Base-by-base conservation (phyloP, 345 rosid genomes). In the Lumnitzera racemosa region DNA sequence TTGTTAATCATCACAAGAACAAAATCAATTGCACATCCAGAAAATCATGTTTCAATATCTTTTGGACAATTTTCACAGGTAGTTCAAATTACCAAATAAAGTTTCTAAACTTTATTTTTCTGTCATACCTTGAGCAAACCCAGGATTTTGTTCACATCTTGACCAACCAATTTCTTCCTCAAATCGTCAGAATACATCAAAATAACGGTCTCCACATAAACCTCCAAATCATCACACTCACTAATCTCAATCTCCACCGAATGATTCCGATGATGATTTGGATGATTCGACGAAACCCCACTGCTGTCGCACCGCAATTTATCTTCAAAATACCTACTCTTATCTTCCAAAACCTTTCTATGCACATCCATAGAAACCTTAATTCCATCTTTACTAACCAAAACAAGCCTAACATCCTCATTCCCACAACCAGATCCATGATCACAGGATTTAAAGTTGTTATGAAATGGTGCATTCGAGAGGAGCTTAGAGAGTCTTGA, bases 181-280 rank as follows among this genome's bases (percentile, higher is more conserved):
- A 86, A 61, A 73, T 92, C 94, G 66, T 84, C 88, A 48, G 65
- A 78, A 68, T 89, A 92, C 96, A 89, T 89, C 86, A 92, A 76
- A 60, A 82, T 84, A 50, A 92, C 81, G 58, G 87, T 73, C 81
- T 92, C 96, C 46, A 92, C 85, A 71, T 89, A 92, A 31, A 85
- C 83, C 82, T 89, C 98, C 6, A 92, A 78, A 64, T 92, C 96
- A 73, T 89, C 96, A 65, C 91, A 85, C 67, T 92, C 96, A 51
- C 96, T 85, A 13, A 92, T 89, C 88, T 92, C 98, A 57, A 89
- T 89, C 88, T 92, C 98, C 64, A 89, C 96, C 24, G 86, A 74
- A 56, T 87, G 80, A 72, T 23, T 82, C 56, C 6, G 56, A 53
- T 25, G 15, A 36, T 36, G 43, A 9, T 59, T 43, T 15, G 24